These are phyloP conservation scores for Paraglomus brasilianum DNA, from an alignment of 192 early-diverging fungal species.

Conservation along the genomic window DNA sequence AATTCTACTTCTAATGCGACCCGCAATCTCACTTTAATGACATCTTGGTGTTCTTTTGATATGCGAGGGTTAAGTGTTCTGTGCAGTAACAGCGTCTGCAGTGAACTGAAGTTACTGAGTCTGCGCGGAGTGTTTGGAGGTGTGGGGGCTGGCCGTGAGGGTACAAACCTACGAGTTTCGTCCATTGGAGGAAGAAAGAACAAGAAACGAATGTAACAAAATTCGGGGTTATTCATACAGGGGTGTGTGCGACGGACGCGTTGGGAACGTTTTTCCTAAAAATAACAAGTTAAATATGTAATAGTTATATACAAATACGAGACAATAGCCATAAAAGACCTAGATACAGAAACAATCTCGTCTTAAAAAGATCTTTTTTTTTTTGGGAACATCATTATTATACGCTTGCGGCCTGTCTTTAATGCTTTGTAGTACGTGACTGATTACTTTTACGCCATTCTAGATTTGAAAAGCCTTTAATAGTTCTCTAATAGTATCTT, in stretches of 20 bases:
- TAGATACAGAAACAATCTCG: slow-evolving; percentile 7
- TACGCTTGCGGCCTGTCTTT: neutral
- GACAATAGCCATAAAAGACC: neutral
- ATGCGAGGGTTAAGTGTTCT: slow-evolving; percentile 20
- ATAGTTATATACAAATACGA: too few relatives aligned
- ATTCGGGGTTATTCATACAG: too few relatives aligned
- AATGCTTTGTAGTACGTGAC: slow-evolving; percentile 3
- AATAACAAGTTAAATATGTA: too few relatives aligned
- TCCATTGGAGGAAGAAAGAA: neutral
- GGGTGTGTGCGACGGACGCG: too few relatives aligned
- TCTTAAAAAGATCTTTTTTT: neutral
- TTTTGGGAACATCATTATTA: neutral
- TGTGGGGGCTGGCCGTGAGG: slow-evolving; percentile 4
- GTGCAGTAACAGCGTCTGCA: slow-evolving; percentile 8
- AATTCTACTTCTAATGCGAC: slow-evolving; percentile 13
- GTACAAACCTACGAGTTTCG: slow-evolving; percentile 2
- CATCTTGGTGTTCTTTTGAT: slow-evolving; percentile 14
- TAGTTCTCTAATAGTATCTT: neutral
- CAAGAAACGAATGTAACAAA: too few relatives aligned
- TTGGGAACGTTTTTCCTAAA: too few relatives aligned
- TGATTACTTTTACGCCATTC: slow-evolving; percentile 6
- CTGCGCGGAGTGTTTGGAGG: slow-evolving; percentile 5
- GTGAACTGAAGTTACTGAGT: neutral
- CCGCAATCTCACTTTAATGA: slow-evolving; percentile 8
- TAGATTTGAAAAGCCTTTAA: neutral